phyloP scores from a whole-genome alignment of 2,329 filamentous ascomycete genomes.

The Pyrenochaeta sp. region DNA sequence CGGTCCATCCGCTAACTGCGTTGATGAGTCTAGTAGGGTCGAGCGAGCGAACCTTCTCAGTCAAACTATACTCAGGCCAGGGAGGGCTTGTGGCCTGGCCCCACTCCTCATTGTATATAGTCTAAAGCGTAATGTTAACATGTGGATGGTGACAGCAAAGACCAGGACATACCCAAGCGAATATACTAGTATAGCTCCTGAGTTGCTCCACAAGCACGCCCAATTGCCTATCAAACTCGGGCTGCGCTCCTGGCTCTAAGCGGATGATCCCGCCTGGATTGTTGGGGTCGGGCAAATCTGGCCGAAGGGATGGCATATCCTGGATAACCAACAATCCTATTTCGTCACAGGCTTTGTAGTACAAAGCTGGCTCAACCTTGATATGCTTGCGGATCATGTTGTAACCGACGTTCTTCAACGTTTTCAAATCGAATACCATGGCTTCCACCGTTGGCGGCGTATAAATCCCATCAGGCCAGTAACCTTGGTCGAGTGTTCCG shows the following conservation, averaged over 20 bases:
- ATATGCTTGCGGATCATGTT: conserved; percentile 78
- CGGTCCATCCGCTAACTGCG: conserved; percentile 71
- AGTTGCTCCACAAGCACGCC: conserved; percentile 69
- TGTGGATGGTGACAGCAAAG: neutral
- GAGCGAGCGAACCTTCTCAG: conserved; percentile 62
- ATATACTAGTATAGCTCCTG: conserved; percentile 71
- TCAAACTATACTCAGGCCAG: conserved; percentile 66
- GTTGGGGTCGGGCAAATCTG: conserved; percentile 24
- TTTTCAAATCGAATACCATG: conserved; percentile 71
- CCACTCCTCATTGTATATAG: conserved; percentile 79
- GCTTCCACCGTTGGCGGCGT: conserved; percentile 71
- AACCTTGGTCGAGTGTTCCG: conserved; percentile 71
- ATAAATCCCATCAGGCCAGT: conserved; percentile 74
- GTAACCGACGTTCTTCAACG: conserved; percentile 72
- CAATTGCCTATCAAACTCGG: conserved; percentile 71
- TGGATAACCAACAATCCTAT: conserved; percentile 73
- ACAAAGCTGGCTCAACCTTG: conserved; percentile 73
- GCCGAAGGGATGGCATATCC: conserved; percentile 71
- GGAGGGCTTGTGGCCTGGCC: conserved; percentile 62
- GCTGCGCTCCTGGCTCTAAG: conserved; percentile 58
- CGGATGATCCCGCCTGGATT: conserved; percentile 21
- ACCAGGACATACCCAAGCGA: conserved; percentile 61
- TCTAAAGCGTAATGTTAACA: conserved; percentile 38
- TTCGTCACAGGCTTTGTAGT: conserved; percentile 73
- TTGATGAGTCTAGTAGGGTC: conserved; percentile 73